Base-by-base conservation (phyloP, 116 monocot species). In the Cymodocea nodosa region DNA sequence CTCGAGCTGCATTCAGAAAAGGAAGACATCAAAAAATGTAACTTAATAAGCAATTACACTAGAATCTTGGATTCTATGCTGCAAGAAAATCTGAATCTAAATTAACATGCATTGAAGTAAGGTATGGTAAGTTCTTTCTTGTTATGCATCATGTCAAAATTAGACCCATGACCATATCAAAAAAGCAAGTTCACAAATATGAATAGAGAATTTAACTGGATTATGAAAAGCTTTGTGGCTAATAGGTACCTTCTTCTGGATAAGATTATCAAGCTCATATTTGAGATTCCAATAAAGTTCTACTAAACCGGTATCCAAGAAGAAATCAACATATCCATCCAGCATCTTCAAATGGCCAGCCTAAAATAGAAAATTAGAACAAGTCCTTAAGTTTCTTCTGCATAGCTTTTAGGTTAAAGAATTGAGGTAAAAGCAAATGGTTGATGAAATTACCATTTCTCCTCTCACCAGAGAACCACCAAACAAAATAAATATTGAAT, bases 311-410 rank as follows among this genome's bases (percentile, higher is more conserved):
- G 98, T 86, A 84, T 98, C 89, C 98, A 98, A 92, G 75, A 98
- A 98, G 71, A 98, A 98, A 71, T 98, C 98, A 70, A 98, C 68
- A 73, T 92, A 98, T 15, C 89, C 98, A 84, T 83, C 83, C 73
- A 98, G 70, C 92, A 98, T 92, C 34, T 98, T 92, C 75, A 98
- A 66, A 65, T 98, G 98, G 23, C 92, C 98, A 65, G 84, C 82
- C 98, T 98, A 56, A 30, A 36, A 70, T 63, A 67, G 23, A 52
- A 37, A 16, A 23, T 52, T 35, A 59, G 25, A 8, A 2, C 25
- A 66, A 6, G 20, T 49, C 12, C 37, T 48, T 64, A 12, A 50
- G 66, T 35, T 23, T 39, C 23, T 11, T 52, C 4, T 66, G n/a
- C 16, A 17, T 34, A 66, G n/a, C 52, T n/a, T 36, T 6, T 1